Percentiles rank a stretch among this genome's conserved stretches.
Conservation (phyloP, 345 rosid genomes). For the Boechera stricta region DNA sequence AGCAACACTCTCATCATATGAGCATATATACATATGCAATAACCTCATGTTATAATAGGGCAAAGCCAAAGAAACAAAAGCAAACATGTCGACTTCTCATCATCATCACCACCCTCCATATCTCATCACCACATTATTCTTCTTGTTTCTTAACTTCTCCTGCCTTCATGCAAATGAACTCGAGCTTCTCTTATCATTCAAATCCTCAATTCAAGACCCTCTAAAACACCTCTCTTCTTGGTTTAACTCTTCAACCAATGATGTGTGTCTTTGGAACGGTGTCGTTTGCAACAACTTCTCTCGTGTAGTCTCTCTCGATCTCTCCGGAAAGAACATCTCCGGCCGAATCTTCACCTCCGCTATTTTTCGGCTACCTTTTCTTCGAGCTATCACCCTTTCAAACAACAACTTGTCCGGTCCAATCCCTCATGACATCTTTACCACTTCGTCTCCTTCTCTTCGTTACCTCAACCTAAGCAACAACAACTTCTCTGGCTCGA, state of each 20-base stretch:
- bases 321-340: slow-evolving; percentile 69
- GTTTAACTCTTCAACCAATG: slow-evolving; percentile 52
- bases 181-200: slow-evolving; percentile 73
- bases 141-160: slow-evolving; percentile 47
- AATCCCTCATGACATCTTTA: slow-evolving; percentile 56
- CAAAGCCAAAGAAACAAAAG: slow-evolving; percentile 29
- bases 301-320: slow-evolving; percentile 56
- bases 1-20: slow-evolving; percentile 33
- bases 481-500: slow-evolving; percentile 77
- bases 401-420: slow-evolving; percentile 66
- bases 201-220: slow-evolving; percentile 68
- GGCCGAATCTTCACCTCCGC: slow-evolving; percentile 55
- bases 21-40: slow-evolving; percentile 13
- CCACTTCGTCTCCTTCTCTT: slow-evolving; percentile 55
- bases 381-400: slow-evolving; percentile 67
- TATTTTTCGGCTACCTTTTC: slow-evolving; percentile 58
- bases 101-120: slow-evolving; percentile 31
- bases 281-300: slow-evolving; percentile 64
- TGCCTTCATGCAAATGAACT: slow-evolving; percentile 54
- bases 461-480: slow-evolving; percentile 76
- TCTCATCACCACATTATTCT: slow-evolving; percentile 41
- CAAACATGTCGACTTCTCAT: slow-evolving; percentile 40
- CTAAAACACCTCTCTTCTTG: slow-evolving; percentile 65
- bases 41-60: not conserved
- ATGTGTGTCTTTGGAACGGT: slow-evolving; percentile 74